Percentiles rank a stretch among this genome's conserved stretches.
Conservation (phyloP, 495 filamentous ascomycete species). For the Parmelia sp. region DNA sequence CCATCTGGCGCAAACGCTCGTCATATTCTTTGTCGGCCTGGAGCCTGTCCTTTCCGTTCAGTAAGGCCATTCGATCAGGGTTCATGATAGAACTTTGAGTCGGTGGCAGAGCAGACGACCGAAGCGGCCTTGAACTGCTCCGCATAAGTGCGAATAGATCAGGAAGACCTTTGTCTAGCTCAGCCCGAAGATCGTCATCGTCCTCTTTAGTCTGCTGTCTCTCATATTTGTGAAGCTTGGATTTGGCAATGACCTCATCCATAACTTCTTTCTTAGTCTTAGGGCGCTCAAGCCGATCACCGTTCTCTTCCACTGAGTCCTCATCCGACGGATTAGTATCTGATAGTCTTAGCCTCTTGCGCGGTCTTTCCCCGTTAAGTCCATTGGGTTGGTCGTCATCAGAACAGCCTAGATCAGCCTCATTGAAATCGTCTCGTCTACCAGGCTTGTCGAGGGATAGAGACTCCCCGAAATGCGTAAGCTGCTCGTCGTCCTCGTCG, state of each 20-base stretch:
- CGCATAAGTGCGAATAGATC: conserved; percentile 68
- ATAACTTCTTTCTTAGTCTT: conserved; percentile 94
- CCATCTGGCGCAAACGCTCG: conserved; percentile 67
- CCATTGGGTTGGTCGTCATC: conserved; percentile 48
- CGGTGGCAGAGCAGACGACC: conserved; percentile 37
- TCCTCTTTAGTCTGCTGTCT: conserved; percentile 90
- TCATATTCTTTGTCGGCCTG: conserved; percentile 79
- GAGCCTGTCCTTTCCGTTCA: conserved; percentile 55
- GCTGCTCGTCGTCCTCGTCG: conserved; percentile 57
- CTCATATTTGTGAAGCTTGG: conserved; percentile 88
- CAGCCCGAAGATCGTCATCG: conserved; percentile 82
- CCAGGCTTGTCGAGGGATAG: conserved; percentile 54
- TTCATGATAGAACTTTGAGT: conserved; percentile 44
- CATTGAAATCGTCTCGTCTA: conserved; percentile 65
- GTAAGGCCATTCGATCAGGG: conserved; percentile 51
- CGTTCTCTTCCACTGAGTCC: conserved; percentile 39
- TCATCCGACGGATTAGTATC: conserved; percentile 35
- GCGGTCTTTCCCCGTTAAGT: conserved; percentile 42
- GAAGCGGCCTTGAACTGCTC: conserved; percentile 39
- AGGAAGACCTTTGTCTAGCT: conserved; percentile 69
- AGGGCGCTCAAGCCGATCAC: conserved; percentile 60
- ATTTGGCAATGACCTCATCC: conserved; percentile 96
- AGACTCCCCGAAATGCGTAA: conserved; percentile 79
- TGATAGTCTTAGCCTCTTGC: conserved; percentile 57
- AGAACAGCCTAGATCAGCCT: conserved; percentile 50